Evolutionary conservation across 805 yeast species (phyloP).

Genomic region (Cyberlindnera amylophila): DNA sequence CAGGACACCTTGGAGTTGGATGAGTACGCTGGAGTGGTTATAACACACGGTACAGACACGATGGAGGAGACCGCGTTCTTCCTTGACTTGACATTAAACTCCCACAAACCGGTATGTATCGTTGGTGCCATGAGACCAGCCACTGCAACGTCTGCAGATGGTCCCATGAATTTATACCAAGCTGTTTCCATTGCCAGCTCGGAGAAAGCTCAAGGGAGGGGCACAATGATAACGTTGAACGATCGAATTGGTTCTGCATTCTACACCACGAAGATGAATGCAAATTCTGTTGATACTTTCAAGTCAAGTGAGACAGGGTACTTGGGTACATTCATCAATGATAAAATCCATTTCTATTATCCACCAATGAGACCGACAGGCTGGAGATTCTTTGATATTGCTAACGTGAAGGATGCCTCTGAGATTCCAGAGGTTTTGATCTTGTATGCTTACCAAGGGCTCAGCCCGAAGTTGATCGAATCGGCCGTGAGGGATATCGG

Average conservation of each 20-base stretch:
- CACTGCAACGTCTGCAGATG: constrained; percentile 67
- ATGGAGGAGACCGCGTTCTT: constrained; percentile 65
- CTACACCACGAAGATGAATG: constrained; percentile 62
- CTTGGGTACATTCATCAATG: constrained; percentile 61
- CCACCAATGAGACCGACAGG: constrained; percentile 50
- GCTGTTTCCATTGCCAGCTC: constrained; percentile 59
- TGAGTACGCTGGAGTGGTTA: constrained; percentile 53
- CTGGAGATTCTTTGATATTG: constrained; percentile 30
- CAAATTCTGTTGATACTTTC: constrained; percentile 64
- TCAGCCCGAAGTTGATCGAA: constrained; percentile 42
- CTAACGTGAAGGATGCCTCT: constrained; percentile 15
- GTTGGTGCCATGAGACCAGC: constrained; percentile 69
- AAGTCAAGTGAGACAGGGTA: constrained; percentile 61
- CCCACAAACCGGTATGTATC: constrained; percentile 30
- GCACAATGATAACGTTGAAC: constrained; percentile 59
- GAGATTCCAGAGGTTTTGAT: constrained; percentile 42
- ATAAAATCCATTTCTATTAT: constrained; percentile 56
- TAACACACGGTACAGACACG: constrained; percentile 70
- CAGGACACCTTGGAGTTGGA: constrained; percentile 36
- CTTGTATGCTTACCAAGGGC: constrained; percentile 55
- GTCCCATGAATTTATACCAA: constrained; percentile 70
- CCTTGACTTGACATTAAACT: constrained; percentile 43
- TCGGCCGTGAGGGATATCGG: constrained; percentile 38
- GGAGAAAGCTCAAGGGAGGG: constrained; percentile 45
- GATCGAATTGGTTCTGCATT: constrained; percentile 66